Percentiles rank a stretch among this genome's conserved stretches.
Conservation (phyloP, 2,329 filamentous ascomycete genomes). For the Rhynchosporium agropyri region DNA sequence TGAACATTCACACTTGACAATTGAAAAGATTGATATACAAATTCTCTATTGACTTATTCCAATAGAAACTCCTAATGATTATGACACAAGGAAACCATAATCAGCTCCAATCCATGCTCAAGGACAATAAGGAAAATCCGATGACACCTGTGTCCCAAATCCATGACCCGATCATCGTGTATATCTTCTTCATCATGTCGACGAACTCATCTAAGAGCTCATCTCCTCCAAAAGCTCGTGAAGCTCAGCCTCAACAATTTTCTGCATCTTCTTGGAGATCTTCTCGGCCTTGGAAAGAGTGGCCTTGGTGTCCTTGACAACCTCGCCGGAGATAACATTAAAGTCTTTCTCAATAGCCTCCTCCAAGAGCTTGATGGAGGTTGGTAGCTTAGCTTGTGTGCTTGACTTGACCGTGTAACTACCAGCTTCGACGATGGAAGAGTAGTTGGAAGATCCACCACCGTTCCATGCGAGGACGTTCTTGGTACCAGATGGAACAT, state of each 20-base stretch:
- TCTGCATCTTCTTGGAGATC: slow-evolving; percentile 64
- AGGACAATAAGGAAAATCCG: slow-evolving; percentile 32
- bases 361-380: slow-evolving; percentile 62
- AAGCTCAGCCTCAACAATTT: slow-evolving; percentile 63
- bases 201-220: slow-evolving; percentile 34
- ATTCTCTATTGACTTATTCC: slow-evolving; percentile 22
- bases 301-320: slow-evolving; percentile 56
- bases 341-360: slow-evolving; percentile 59
- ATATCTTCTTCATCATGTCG: slow-evolving; percentile 25
- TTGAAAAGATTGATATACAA: slow-evolving; percentile 25
- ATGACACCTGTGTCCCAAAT: slow-evolving; percentile 25
- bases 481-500: slow-evolving; percentile 82
- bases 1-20: neutral
- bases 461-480: slow-evolving; percentile 99
- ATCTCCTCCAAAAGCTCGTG: slow-evolving; percentile 59
- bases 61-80: slow-evolving; percentile 18
- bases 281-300: slow-evolving; percentile 61
- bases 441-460: slow-evolving; percentile 90
- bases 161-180: slow-evolving; percentile 31
- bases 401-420: slow-evolving; percentile 62
- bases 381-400: slow-evolving; percentile 51
- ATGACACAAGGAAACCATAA: slow-evolving; percentile 39
- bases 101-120: slow-evolving; percentile 40
- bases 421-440: slow-evolving; percentile 74
- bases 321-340: slow-evolving; percentile 58